Evolutionary conservation across 1,284 basidiomycete species (phyloP), one percentile per base, ranked within the genome.

Genomic region (Laetiporus sulphureus): DNA sequence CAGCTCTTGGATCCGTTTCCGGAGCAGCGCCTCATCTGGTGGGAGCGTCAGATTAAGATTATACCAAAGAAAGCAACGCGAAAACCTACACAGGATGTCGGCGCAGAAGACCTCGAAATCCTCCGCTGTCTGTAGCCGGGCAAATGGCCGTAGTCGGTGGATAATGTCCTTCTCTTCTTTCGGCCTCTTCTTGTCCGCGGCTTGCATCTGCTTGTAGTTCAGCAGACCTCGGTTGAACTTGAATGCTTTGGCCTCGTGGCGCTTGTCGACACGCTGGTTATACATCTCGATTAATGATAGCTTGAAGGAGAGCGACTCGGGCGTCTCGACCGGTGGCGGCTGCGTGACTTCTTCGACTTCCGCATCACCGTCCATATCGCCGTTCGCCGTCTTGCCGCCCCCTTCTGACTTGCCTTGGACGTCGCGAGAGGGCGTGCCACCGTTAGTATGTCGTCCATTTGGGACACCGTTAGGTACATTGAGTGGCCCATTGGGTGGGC

Each of bases 141-240:
- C 83, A 63, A 98, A 96, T 13, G 93, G 91, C 54, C 94, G 89
- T 47, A 95, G 75, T 25, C 94, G 82, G 54, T 90, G 81, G 16
- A 94, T 63, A 41, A 98, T 79, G 49, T 99, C 95, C 52, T 87
- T 81, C 57, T 98, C 94, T 48, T 98, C 95, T 55, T 90, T 89
- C 12, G 79, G 77, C 16, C 91, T 73, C 59, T 94, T 95, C 65
- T 93, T 87, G 52, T 99, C 96, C 1, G 77, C 76, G 7, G 89
- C 87, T 71, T 89, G 83, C 67, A 92, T 89, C 89, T 91, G 90
- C 63, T 94, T 96, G 61, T 95, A 92, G 56, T 97, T 93, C 34
- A 96, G 71, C 45, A 99, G 64, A 2, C 91, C 91, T 39, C 95
- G 75, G 57, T 98, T 89, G 58, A 94, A 95, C 61, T 99, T 89